Evolutionary conservation across 495 filamentous ascomycete species (phyloP).

Genomic region (Apodospora peruviana): DNA sequence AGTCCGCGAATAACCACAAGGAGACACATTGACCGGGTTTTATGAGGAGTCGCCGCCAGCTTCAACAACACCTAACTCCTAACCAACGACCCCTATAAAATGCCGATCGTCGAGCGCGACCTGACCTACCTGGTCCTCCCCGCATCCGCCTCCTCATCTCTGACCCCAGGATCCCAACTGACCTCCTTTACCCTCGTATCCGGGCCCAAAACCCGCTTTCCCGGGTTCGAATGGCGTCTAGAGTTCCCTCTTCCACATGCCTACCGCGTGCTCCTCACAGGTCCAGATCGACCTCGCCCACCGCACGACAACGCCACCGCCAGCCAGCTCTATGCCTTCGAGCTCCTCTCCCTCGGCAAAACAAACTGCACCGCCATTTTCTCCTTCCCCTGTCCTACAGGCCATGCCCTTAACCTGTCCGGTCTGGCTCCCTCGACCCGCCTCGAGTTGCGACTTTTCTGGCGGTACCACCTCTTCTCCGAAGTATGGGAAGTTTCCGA

Average conservation of each 20-base stretch:
- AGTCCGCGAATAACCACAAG: no score
- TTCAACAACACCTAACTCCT: no score
- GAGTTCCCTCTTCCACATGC: constrained; percentile 1
- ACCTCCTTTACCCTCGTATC: constrained; percentile 1
- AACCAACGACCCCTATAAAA: no score
- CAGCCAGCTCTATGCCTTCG: neutral
- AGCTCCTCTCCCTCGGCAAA: neutral
- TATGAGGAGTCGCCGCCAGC: no score
- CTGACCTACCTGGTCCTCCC: constrained; percentile 4
- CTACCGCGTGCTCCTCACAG: constrained; percentile 5
- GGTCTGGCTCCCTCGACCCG: neutral
- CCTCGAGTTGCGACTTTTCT: constrained; percentile 2
- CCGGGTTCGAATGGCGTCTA: constrained; percentile 1
- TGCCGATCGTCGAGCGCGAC: constrained; percentile 5
- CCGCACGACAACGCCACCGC: constrained; percentile 6
- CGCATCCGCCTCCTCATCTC: neutral
- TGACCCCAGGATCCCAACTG: neutral
- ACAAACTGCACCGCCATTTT: constrained; percentile 1
- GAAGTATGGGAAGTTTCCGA: neutral
- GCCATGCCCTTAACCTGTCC: neutral
- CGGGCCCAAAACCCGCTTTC: constrained; percentile 1
- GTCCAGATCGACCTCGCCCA: constrained; percentile 3
- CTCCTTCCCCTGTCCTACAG: constrained; percentile 1
- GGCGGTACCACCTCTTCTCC: constrained; percentile 4
- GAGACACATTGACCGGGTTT: no score